Base-by-base conservation (phyloP, 257 asterid genomes). In the Nicotiana attenuata region DNA sequence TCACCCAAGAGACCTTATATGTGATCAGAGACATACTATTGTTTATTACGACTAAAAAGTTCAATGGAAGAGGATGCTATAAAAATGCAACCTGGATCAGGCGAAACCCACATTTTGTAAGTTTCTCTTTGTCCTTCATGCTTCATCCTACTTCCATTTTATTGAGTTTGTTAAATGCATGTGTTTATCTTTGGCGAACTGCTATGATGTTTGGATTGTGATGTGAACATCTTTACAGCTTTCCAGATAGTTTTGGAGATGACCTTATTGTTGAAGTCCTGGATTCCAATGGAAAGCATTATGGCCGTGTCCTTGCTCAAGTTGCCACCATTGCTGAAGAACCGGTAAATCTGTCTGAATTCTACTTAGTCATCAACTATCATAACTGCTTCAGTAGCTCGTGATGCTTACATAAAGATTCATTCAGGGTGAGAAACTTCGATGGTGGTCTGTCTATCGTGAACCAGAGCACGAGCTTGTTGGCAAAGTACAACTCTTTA, bases 391-490 rank as follows among this genome's bases (percentile, higher is more conserved):
- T 80, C 80, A 2, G 57, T 63, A 17, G 35, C 20, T 75, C 67
- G 69, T 69, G 76, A 73, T 60, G 35, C 84, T 81, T 65, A 76
- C 38, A 24, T 10, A 53, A 78, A 38, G 60, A 17, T 66, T n/a
- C n/a, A 65, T 78, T 83, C 87, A 89, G 92, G 89, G 90, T 55
- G 92, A 89, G 53, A 89, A 89, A 82, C 85, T 87, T 20, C 89
- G 88, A 11, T 89, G 92, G 92, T 89, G 92, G 91, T 88, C 90
- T 52, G 84, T 89, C 24, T 89, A 89, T 83, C 88, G 81, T 33
- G 92, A 87, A 52, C 91, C 92, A 66, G 91, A 87, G 81, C 92
- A 89, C 13, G 88, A 89, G 85, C 86, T 86, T 78, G 90, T 89
- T 66, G 92, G 90, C 64, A 89, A 85, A 83, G 82, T 87, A 52